phyloP scores from a whole-genome alignment of 73 alveolate species.

The Paramecium sexaurelia region DNA sequence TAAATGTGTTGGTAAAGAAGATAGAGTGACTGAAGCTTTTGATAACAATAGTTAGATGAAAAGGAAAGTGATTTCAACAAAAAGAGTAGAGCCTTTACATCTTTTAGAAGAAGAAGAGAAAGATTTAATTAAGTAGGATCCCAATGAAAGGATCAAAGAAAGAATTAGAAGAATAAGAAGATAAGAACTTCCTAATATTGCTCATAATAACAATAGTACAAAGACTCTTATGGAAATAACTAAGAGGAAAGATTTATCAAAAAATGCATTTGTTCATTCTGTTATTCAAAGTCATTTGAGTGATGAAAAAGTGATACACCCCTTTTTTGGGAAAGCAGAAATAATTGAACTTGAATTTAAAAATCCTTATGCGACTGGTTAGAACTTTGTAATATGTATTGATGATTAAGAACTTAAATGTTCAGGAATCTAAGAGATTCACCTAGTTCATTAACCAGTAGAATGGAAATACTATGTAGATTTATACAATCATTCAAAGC shows the following conservation, averaged over 20 bases:
- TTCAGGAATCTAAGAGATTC: not conserved
- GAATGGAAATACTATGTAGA: constrained; percentile 45
- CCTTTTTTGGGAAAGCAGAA: constrained; percentile 21
- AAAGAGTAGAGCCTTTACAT: not conserved
- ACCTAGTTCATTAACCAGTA: not conserved
- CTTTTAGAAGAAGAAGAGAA: not conserved
- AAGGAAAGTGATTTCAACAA: constrained; percentile 2
- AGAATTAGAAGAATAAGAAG: constrained; percentile 5
- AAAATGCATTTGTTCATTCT: constrained; percentile 15
- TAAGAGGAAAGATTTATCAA: not conserved
- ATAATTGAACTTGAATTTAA: not conserved
- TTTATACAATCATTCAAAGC: not conserved
- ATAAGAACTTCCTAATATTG: not conserved
- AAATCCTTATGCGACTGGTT: constrained; percentile 19
- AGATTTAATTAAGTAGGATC: not conserved
- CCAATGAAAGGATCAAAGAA: constrained; percentile 32
- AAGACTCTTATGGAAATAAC: not conserved
- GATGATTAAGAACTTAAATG: constrained; percentile 4
- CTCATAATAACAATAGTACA: not conserved
- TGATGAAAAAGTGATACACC: constrained; percentile 30
- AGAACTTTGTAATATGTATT: not conserved
- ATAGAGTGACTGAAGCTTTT: not conserved
- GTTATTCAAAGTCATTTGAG: constrained; percentile 28
- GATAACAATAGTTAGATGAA: not conserved
- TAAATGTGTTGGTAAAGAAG: not conserved